Evolutionary conservation across 148 eudicot genomes (phyloP).

Genomic region (Fagopyrum esculentum): DNA sequence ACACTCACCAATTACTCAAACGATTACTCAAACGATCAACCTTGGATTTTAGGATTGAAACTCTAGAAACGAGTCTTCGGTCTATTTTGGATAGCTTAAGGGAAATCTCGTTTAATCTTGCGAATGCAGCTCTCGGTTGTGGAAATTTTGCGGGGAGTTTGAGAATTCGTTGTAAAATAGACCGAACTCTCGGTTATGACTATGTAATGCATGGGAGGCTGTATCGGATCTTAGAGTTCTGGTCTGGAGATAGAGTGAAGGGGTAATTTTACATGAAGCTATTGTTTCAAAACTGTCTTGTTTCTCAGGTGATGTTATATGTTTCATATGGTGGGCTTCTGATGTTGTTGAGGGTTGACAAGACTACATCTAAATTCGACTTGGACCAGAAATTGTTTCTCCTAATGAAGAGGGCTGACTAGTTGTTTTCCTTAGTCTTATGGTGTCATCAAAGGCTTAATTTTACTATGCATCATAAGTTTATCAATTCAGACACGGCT

Average conservation of each 20-base stretch:
- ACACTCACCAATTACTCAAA: too few species aligned
- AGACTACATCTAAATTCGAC: slow-evolving; percentile 57
- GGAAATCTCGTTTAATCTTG: not conserved
- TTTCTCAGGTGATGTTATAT: slow-evolving; percentile 23
- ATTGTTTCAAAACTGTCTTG: not conserved
- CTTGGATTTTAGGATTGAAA: too few species aligned
- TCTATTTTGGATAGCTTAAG: not conserved
- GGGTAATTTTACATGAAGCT: slow-evolving; percentile 34
- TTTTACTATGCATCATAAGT: too few species aligned
- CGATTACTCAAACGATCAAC: too few species aligned
- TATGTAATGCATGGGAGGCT: slow-evolving; percentile 94
- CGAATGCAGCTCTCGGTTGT: not conserved
- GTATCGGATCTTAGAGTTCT: slow-evolving; percentile 58
- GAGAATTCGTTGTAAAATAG: not conserved
- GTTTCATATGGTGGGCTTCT: slow-evolving; percentile 81
- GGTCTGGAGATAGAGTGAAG: slow-evolving; percentile 40
- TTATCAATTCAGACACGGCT: too few species aligned
- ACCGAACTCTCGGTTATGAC: slow-evolving; percentile 67
- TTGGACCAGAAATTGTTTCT: slow-evolving; percentile 83
- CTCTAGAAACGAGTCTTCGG: too few species aligned
- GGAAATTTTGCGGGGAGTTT: slow-evolving; percentile 8
- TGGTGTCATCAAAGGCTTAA: too few species aligned
- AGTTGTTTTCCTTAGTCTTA: slow-evolving; percentile 5
- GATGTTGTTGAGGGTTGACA: slow-evolving; percentile 82
- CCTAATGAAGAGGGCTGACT: slow-evolving; percentile 66